Base-by-base conservation (phyloP, 2,329 filamentous ascomycete genomes). In the Paecilomyces sp. region DNA sequence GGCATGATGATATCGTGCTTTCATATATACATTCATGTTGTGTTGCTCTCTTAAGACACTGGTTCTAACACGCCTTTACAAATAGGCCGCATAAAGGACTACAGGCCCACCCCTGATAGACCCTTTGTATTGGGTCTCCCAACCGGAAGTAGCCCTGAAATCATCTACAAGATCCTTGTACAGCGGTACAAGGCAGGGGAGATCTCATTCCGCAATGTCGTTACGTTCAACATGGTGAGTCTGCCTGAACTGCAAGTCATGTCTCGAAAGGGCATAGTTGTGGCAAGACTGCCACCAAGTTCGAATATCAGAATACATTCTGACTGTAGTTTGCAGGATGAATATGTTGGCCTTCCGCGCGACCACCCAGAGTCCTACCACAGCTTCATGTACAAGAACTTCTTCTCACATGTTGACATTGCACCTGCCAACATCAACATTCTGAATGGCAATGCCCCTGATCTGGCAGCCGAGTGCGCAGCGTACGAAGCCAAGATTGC, bases 351-450 rank as follows among this genome's bases (percentile, higher is more conserved):
- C 60, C 84, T 95, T 63, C 88, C 90, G 34, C 86, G 89, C 68
- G 89, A 92, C 67, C 90, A 95, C 72, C 87, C 90, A 12, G 87
- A 94, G 74, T 91, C 88, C 68, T 95, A 95, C 77, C 91, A 95
- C 79, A 90, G 87, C 65, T 95, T 94, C 80, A 94, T 95, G 91
- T 95, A 92, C 84, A 90, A 89, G 76, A 83, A 94, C 77, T 91
- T 95, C 81, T 95, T 95, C 81, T 90, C 88, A 52, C 90, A 87
- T 64, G 87, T 94, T 67, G 90, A 95, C 70, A 88, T 94, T 66
- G 84, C 87, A 65, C 91, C 91, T 4, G 83, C 84, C 69, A 92
- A 93, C 72, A 91, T 94, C 71, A 87, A 95, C 77, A 91, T 94
- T 68, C 83, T 93, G 47, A 85, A 93, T 70, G 90, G 90, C 68